Conservation (phyloP, 768 basidiomycete species). For the Pisolithus orientalis region DNA sequence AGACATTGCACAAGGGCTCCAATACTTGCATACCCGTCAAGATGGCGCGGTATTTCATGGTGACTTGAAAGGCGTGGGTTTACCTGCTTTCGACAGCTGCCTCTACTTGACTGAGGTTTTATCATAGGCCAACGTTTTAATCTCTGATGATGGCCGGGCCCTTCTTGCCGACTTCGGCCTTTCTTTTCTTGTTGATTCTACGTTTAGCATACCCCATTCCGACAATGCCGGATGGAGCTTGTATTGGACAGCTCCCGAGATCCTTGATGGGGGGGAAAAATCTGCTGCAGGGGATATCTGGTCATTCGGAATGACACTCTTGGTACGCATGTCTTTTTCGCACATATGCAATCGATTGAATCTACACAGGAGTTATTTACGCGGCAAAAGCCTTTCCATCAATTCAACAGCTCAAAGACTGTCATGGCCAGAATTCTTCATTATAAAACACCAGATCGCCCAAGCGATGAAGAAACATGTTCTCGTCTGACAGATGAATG, state of each 20-base stretch:
- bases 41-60: slow-evolving; percentile 22
- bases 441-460: background rate
- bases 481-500: background rate
- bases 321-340: background rate
- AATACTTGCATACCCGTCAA: slow-evolving; percentile 28
- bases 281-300: background rate
- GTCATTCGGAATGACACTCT: background rate
- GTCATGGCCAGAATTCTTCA: background rate
- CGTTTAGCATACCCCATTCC: background rate
- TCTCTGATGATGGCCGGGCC: background rate
- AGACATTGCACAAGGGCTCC: slow-evolving; percentile 31
- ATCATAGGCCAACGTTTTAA: background rate
- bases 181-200: background rate
- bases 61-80: background rate
- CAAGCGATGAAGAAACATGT: background rate
- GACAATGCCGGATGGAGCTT: background rate
- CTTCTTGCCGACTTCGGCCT: background rate
- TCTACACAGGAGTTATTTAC: background rate
- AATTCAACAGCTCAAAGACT: background rate
- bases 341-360: too few relatives aligned
- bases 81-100: too few relatives aligned
- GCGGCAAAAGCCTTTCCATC: background rate
- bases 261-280: background rate
- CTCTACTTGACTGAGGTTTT: background rate
- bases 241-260: background rate